Evolutionary conservation across 805 yeast species (phyloP).

Genomic region (Starmerella sp.): DNA sequence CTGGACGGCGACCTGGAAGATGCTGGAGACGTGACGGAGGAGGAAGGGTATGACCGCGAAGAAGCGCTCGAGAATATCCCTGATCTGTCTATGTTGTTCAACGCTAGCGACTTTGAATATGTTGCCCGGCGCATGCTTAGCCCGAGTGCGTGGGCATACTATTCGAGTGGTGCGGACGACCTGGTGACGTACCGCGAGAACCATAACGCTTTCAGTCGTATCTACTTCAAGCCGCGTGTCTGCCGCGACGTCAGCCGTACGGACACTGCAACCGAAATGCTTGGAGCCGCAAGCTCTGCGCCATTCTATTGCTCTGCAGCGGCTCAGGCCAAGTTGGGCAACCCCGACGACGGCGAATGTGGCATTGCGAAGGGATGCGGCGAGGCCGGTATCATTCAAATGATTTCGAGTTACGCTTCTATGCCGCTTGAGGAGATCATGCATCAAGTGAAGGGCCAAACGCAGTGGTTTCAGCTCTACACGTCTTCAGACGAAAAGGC

Average conservation of each 20-base stretch:
- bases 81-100: slow-evolving; percentile 53
- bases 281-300: slow-evolving; percentile 57
- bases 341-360: slow-evolving; percentile 75
- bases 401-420: slow-evolving; percentile 87
- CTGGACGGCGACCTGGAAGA: slow-evolving; percentile 11
- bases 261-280: slow-evolving; percentile 58
- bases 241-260: slow-evolving; percentile 65
- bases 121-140: slow-evolving; percentile 71
- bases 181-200: slow-evolving; percentile 83
- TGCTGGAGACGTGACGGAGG: slow-evolving; percentile 29
- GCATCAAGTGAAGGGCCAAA: slow-evolving; percentile 59
- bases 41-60: slow-evolving; percentile 35
- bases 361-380: slow-evolving; percentile 78
- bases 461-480: slow-evolving; percentile 83
- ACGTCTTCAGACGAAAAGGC: slow-evolving; percentile 62
- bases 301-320: slow-evolving; percentile 90
- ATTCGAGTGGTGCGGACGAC: slow-evolving; percentile 87
- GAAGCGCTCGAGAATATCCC: slow-evolving; percentile 44
- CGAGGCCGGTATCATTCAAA: slow-evolving; percentile 60
- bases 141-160: slow-evolving; percentile 81
- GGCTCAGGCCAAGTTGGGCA: slow-evolving; percentile 82
- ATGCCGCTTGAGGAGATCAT: slow-evolving; percentile 78
- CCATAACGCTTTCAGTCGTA: slow-evolving; percentile 75
- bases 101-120: slow-evolving; percentile 75
- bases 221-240: slow-evolving; percentile 79